These are phyloP conservation scores for Lecanicillium sp. DNA, from an alignment of 2,329 filamentous ascomycete genomes.

Conservation along the genomic window DNA sequence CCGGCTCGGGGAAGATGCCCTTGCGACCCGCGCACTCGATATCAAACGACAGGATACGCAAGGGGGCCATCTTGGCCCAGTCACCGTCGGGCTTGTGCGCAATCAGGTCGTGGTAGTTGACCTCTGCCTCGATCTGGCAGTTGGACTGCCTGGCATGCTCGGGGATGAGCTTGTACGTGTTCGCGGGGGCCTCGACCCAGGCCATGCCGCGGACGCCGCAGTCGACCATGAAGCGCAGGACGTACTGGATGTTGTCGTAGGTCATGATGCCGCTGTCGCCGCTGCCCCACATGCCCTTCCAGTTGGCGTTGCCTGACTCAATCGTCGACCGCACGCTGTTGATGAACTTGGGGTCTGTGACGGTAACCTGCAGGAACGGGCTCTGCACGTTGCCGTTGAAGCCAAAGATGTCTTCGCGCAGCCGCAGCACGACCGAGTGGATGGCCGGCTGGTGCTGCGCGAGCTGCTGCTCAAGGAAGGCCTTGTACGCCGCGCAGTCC, in stretches of 20 bases:
- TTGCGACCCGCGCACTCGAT: conserved; percentile 98
- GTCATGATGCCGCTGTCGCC: conserved; percentile 70
- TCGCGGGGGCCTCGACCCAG: conserved; percentile 82
- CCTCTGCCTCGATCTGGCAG: conserved; percentile 89
- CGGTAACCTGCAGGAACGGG: conserved; percentile 88
- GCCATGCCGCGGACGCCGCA: conserved; percentile 93
- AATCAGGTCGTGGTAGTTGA: conserved; percentile 77
- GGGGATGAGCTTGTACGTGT: conserved; percentile 65
- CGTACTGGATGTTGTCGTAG: conserved; percentile 93
- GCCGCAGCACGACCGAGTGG: conserved; percentile 71
- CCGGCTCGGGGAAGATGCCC: conserved; percentile 91
- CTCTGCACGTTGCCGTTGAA: conserved; percentile 91
- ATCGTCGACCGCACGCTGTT: conserved; percentile 68
- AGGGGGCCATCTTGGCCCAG: conserved; percentile 95
- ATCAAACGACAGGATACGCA: conserved; percentile 92
- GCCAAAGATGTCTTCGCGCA: conserved; percentile 87
- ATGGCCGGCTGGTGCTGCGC: conserved; percentile 70
- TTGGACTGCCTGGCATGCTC: conserved; percentile 71
- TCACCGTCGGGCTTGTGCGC: conserved; percentile 85
- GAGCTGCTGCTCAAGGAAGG: conserved; percentile 73
- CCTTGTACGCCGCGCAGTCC: conserved; percentile 73
- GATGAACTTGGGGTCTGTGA: conserved; percentile 83
- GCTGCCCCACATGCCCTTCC: conserved; percentile 81
- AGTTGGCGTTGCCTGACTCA: conserved; percentile 73
- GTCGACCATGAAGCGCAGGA: conserved; percentile 96